These are phyloP conservation scores for Mollisiaceae sp. DNA, from an alignment of 2,329 filamentous ascomycete genomes.

Conservation along the genomic window DNA sequence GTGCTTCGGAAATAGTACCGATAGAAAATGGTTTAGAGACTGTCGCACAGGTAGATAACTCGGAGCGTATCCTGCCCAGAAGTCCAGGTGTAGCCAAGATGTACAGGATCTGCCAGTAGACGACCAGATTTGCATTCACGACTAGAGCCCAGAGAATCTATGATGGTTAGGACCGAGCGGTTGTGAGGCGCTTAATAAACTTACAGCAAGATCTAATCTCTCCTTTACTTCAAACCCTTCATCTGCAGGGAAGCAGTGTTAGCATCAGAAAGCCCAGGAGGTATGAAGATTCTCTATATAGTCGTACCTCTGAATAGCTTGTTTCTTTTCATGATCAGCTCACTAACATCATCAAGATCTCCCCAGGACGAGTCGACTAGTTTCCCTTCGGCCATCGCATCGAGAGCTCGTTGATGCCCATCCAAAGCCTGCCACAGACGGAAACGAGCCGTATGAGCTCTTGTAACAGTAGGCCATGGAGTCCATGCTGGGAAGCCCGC, in stretches of 20 bases:
- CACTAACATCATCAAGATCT: constrained; percentile 55
- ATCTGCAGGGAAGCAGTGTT: constrained; percentile 18
- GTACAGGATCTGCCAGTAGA: constrained; percentile 57
- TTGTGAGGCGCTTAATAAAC: neutral
- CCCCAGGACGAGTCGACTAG: constrained; percentile 49
- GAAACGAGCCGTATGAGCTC: constrained; percentile 52
- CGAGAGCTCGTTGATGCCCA: constrained; percentile 50
- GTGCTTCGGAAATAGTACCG: constrained; percentile 40
- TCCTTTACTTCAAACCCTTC: constrained; percentile 45
- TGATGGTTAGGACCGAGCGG: neutral
- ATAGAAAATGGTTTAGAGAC: constrained; percentile 42
- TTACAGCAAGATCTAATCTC: constrained; percentile 51
- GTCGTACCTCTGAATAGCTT: constrained; percentile 45
- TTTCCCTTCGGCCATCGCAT: constrained; percentile 48
- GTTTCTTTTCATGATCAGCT: constrained; percentile 49
- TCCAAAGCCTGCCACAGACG: constrained; percentile 48
- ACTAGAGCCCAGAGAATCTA: constrained; percentile 59
- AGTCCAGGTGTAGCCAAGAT: constrained; percentile 49
- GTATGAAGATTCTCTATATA: neutral
- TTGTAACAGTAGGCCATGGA: constrained; percentile 55
- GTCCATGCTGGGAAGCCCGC: constrained; percentile 60
- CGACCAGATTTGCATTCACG: constrained; percentile 55
- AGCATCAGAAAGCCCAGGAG: constrained; percentile 6
- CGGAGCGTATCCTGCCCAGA: constrained; percentile 49
- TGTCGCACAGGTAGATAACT: constrained; percentile 50